Percentiles rank a stretch among this genome's conserved stretches.
Conservation (phyloP, 805 yeast genomes). For the Ogataea corticis region DNA sequence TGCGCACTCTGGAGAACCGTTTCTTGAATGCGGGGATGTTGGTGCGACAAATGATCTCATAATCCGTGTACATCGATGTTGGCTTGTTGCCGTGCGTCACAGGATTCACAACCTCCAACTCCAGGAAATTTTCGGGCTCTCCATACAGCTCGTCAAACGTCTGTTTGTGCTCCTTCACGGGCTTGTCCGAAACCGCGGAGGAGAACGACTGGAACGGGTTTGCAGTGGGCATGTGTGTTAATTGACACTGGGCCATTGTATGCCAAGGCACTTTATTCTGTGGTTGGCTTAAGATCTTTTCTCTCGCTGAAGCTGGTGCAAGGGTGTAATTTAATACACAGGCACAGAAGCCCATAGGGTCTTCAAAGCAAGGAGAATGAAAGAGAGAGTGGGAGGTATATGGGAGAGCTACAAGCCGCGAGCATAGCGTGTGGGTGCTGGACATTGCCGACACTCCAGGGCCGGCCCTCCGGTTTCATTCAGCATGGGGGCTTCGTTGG, state of each 20-base stretch:
- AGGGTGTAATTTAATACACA: too few relatives aligned
- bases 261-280: too few relatives aligned
- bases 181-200: conserved; percentile 24
- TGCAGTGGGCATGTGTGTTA: conserved; percentile 23
- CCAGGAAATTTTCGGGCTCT: conserved; percentile 91
- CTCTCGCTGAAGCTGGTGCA: background rate
- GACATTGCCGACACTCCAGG: too few relatives aligned
- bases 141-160: conserved; percentile 84
- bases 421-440: too few relatives aligned
- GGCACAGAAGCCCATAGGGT: too few relatives aligned
- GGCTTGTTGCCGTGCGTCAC: conserved; percentile 67
- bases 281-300: background rate
- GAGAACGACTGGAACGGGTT: conserved; percentile 36
- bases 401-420: too few relatives aligned
- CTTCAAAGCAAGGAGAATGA: too few relatives aligned
- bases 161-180: conserved; percentile 43
- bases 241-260: background rate
- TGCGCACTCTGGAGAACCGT: conserved; percentile 64
- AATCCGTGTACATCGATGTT: conserved; percentile 76
- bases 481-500: too few relatives aligned
- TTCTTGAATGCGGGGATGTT: conserved; percentile 85
- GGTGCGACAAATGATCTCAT: conserved; percentile 85
- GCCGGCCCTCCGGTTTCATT: too few relatives aligned
- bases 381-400: too few relatives aligned
- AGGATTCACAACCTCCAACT: conserved; percentile 84